Evolutionary conservation across 2,329 filamentous ascomycete species (phyloP).

Genomic region (Lachnellula occidentalis): DNA sequence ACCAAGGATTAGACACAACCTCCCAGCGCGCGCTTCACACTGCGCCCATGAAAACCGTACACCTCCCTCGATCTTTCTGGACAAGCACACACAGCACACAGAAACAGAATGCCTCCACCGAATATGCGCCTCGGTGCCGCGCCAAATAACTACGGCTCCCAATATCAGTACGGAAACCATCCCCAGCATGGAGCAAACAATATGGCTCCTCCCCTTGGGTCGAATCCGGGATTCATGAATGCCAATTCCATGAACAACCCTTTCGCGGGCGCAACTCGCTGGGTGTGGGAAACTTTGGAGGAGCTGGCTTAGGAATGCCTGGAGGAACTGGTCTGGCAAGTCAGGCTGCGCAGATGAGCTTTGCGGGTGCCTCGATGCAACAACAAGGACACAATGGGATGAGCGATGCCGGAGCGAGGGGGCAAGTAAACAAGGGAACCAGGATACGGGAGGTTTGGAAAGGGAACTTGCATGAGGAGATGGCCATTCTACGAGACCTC

Average conservation of each 20-base stretch:
- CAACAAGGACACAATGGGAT: conserved; percentile 52
- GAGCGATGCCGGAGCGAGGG: conserved; percentile 48
- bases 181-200: conserved; percentile 36
- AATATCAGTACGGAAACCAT: conserved; percentile 41
- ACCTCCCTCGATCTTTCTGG: conserved; percentile 26
- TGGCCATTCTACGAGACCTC: conserved; percentile 74
- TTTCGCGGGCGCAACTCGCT: conserved; percentile 52
- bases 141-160: conserved; percentile 31
- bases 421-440: conserved; percentile 54
- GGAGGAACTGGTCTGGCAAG: conserved; percentile 70
- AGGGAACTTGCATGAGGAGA: conserved; percentile 85
- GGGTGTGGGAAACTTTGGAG: conserved; percentile 51
- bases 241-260: conserved; percentile 64
- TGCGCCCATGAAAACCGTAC: conserved; percentile 31
- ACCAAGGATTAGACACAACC: not conserved
- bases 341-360: conserved; percentile 83
- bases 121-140: conserved; percentile 32
- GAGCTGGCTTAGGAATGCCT: conserved; percentile 46
- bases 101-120: conserved; percentile 31
- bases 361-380: conserved; percentile 64
- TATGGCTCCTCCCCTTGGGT: conserved; percentile 53
- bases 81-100: conserved; percentile 29
- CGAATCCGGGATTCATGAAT: conserved; percentile 66
- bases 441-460: conserved; percentile 96
- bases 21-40: conserved; percentile 19